These are phyloP conservation scores for Aquilaria sinensis DNA, from an alignment of 345 rosid species.

Conservation along the genomic window DNA sequence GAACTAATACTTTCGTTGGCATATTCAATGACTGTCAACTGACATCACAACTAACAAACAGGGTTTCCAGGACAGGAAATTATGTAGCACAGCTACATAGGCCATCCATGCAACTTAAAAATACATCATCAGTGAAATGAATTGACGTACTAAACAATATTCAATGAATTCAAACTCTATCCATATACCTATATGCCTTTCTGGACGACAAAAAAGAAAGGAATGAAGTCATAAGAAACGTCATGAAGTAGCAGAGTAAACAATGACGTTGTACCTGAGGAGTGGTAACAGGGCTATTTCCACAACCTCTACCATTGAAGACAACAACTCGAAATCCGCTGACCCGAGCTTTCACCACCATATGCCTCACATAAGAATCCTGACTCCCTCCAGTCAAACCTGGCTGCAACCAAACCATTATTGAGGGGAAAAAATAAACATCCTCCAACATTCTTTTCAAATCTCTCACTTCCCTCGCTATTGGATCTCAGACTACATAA, in stretches of 20 bases:
- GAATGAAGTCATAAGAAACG: not conserved
- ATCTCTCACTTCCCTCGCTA: not conserved
- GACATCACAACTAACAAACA: too few relatives aligned
- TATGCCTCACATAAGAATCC: slow-evolving; percentile 80
- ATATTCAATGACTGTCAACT: too few relatives aligned
- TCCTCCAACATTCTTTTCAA: not conserved
- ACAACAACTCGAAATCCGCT: slow-evolving; percentile 89
- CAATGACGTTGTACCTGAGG: slow-evolving; percentile 46
- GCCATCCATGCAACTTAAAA: too few relatives aligned
- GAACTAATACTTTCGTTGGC: too few relatives aligned
- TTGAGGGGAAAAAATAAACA: slow-evolving; percentile 1
- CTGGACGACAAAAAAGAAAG: too few relatives aligned
- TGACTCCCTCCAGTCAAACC: slow-evolving; percentile 88
- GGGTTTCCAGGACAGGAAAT: too few relatives aligned
- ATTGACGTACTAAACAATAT: too few relatives aligned
- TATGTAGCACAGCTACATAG: too few relatives aligned
- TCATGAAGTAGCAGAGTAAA: not conserved
- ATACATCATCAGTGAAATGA: too few relatives aligned
- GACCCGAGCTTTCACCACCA: slow-evolving; percentile 56
- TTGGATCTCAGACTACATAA: not conserved
- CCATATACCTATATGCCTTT: too few relatives aligned
- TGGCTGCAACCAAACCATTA: slow-evolving; percentile 42
- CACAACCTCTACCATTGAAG: slow-evolving; percentile 90
- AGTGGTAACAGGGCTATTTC: slow-evolving; percentile 73
- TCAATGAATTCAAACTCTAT: too few relatives aligned